Evolutionary conservation across 192 early-diverging fungal genomes (phyloP), one percentile per base, ranked within the genome.

Genomic region (Backusella macrospora): DNA sequence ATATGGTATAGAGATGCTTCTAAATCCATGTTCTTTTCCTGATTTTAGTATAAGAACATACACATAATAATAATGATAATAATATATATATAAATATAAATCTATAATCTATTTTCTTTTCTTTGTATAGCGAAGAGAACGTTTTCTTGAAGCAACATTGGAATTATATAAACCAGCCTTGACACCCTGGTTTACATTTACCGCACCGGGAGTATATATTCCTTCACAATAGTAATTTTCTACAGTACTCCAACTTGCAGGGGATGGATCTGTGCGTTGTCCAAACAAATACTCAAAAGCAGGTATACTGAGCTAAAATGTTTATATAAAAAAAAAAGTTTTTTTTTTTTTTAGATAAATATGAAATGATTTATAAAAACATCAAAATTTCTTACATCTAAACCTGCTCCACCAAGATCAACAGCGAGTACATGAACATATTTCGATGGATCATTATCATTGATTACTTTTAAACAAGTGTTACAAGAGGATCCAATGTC

Each of bases 401-500:
- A 70, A 13, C 87, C 87, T 3, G 68, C 59, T 1, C 87, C 87
- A 21, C 87, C 87, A 4, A 80, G 81, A 62, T 88, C 87, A 8
- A 88, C 84, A 3, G 82, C 87, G 38, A 88, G 55, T 44, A 87
- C 87, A 23, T 88, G 82, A 48, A 84, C 75, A 18, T 52, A 86
- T 62, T 81, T 85, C 23, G 73, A 75, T 13, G 71, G 47, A 39
- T 88, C 75, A 38, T 83, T 71, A 37, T 76, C 65, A 46, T 70
- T 79, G 46, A 80, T 73, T 16, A 87, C 86, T 46, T 83, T 87
- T 43, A 88, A 65, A 65, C 87, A 88, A 52, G 80, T 71, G 9
- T 86, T 86, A 62, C 87, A 88, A 44, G 82, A 82, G 2, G 78
- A 74, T 16, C 67, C 70, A 29, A 67, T 81, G 65, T 84, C 70